phyloP scores from a whole-genome alignment of 78 protist genomes.

The Dictyostelium brefeldianum region DNA sequence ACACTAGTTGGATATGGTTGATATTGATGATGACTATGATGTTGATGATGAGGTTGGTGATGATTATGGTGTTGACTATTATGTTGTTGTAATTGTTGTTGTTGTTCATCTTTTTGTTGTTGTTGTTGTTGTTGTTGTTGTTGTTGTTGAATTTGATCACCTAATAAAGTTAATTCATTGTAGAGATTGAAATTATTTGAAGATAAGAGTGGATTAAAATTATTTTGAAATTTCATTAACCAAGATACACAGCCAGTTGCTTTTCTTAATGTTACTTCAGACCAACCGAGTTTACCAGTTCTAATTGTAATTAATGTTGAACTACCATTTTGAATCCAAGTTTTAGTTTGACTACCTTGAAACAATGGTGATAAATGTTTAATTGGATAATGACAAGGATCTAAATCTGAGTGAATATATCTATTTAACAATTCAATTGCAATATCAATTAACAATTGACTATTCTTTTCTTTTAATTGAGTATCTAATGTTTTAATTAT shows the following conservation, averaged over 20 bases:
- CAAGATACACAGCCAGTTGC: slow-evolving; percentile 78
- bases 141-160: slow-evolving; percentile 2
- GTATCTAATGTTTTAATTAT: slow-evolving; percentile 50
- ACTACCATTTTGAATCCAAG: slow-evolving; percentile 70
- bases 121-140: not conserved
- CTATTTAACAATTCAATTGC: slow-evolving; percentile 46
- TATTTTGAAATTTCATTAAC: slow-evolving; percentile 67
- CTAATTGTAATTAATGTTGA: slow-evolving; percentile 46
- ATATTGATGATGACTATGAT: not conserved
- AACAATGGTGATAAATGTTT: slow-evolving; percentile 42
- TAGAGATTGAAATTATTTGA: slow-evolving; percentile 30
- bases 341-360: slow-evolving; percentile 35
- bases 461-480: slow-evolving; percentile 50
- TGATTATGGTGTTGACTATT: not conserved
- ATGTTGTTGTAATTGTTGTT: not conserved
- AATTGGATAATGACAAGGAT: slow-evolving; percentile 80
- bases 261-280: slow-evolving; percentile 71
- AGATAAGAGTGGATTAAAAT: slow-evolving; percentile 15
- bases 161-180: slow-evolving; percentile 32
- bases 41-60: not conserved
- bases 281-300: slow-evolving; percentile 79
- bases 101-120: not conserved
- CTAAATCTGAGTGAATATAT: slow-evolving; percentile 65
- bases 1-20: not conserved
- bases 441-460: slow-evolving; percentile 38